phyloP scores from a whole-genome alignment of 768 basidiomycete species.

The Leucosporidium scottii region DNA sequence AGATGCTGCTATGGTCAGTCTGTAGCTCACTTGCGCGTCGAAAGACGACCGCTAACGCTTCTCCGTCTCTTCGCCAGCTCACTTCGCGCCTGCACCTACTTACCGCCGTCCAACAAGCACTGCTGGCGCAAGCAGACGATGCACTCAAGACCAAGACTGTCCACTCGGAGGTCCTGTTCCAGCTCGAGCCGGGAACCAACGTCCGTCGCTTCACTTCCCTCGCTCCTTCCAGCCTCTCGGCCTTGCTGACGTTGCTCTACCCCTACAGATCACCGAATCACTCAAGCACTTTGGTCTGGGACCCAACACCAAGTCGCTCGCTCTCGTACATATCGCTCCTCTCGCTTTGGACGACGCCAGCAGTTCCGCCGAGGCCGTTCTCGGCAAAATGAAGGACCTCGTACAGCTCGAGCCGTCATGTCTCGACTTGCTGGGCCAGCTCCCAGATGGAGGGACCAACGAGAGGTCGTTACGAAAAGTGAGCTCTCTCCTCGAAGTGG shows the following conservation, averaged over 20 bases:
- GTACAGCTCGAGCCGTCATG: slow-evolving; percentile 56
- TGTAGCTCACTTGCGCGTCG: not conserved
- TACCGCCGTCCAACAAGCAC: slow-evolving; percentile 73
- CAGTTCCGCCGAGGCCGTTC: slow-evolving; percentile 42
- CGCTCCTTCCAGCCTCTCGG: not conserved
- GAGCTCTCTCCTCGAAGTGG: slow-evolving; percentile 34
- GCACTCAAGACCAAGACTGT: slow-evolving; percentile 71
- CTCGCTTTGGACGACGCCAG: slow-evolving; percentile 40
- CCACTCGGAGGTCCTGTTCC: slow-evolving; percentile 86
- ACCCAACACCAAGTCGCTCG: slow-evolving; percentile 55
- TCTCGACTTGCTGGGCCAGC: slow-evolving; percentile 45
- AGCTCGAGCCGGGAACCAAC: slow-evolving; percentile 79
- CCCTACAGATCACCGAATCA: slow-evolving; percentile 70
- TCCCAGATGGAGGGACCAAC: slow-evolving; percentile 49
- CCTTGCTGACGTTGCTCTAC: not conserved
- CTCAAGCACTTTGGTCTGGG: slow-evolving; percentile 79
- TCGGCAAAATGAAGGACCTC: slow-evolving; percentile 52
- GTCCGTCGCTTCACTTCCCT: slow-evolving; percentile 46
- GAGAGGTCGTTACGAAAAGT: slow-evolving; percentile 73
- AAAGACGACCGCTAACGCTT: not conserved
- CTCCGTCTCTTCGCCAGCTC: slow-evolving; percentile 50
- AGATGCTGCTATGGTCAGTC: slow-evolving; percentile 69
- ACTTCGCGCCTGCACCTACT: slow-evolving; percentile 72
- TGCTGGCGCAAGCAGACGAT: slow-evolving; percentile 59
- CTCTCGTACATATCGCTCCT: slow-evolving; percentile 61